Base-by-base conservation (phyloP, 371 early-diverging fungal species). In the Homolaphlyctis polyrhiza region DNA sequence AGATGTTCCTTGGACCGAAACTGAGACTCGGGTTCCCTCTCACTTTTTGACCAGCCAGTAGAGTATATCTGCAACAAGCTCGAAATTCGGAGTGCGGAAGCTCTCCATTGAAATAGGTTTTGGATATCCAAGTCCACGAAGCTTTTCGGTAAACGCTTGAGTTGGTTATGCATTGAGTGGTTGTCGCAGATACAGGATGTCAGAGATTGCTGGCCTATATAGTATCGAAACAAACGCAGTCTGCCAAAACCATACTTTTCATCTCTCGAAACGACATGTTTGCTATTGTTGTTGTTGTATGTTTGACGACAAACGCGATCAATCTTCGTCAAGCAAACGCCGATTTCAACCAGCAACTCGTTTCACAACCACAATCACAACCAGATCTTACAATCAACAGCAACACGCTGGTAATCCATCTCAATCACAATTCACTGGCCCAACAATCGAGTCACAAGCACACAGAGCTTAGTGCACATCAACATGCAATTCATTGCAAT, bases 1-100 rank as follows among this genome's bases (percentile, higher is more conserved):
- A 39, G 43, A 8, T 8, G 13, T 8, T 13, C 43, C 8, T 13
- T 8, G 21, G 8, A 21, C 43, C 8, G 13, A 13, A 21, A 13
- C 43, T 39, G 43, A 21, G 8, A 21, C 43, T 39, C 43, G 43
- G 43, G 43, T 18, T 58, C 52, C 33, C 35, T 34, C 58, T 14
- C 63, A 77, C 79, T 66, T 79, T 65, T 71, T 75, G n/a, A 78
- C 72, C 14, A 82, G 74, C 82, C 82, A 82, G 11, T 58, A 52
- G 35, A 82, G 70, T 21, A 76, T 67, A 35, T 76, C 72, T 1
- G 76, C 69, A 27, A 76, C 67, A 1, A 75, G 61, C 14, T 70
- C 74, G 65, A 82, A 82, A 58, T 79, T 78, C 21, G 79, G 80
- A 5, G 66, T 60, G 35, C 76, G 60, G 62, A 82, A 82, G 18